phyloP scores from a whole-genome alignment of 2,329 filamentous ascomycete species.

The Xenoacremonium recifei region DNA sequence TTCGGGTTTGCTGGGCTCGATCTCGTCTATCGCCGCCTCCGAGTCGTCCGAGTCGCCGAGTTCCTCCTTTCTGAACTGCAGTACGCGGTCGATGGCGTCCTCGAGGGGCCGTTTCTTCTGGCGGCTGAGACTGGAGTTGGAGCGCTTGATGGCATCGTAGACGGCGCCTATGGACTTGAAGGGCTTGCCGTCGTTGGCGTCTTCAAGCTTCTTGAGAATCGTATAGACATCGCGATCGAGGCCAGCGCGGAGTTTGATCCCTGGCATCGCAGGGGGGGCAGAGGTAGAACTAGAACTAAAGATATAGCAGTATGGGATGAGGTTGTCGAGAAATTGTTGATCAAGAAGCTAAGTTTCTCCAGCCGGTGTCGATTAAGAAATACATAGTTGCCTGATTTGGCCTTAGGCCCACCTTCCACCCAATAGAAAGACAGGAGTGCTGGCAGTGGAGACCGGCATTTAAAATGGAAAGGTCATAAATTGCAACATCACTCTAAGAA shows the following conservation, averaged over 20 bases:
- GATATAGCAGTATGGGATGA: no score
- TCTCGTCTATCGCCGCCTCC: conserved; percentile 47
- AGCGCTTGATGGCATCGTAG: conserved; percentile 78
- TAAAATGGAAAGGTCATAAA: no score
- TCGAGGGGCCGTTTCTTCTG: conserved; percentile 80
- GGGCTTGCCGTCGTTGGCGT: conserved; percentile 55
- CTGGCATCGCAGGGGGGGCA: no score
- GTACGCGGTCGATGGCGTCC: conserved; percentile 79
- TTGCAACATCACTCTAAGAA: no score
- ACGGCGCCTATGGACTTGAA: conserved; percentile 56
- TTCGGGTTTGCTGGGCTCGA: conserved; percentile 27
- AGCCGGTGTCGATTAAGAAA: no score
- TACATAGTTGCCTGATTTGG: no score
- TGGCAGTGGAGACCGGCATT: no score
- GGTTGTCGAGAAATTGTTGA: no score
- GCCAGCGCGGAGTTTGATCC: conserved; percentile 24
- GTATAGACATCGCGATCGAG: conserved; percentile 76
- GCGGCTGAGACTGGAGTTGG: conserved; percentile 83
- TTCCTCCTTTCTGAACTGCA: conserved; percentile 70
- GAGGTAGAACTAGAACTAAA: no score
- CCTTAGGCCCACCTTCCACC: no score
- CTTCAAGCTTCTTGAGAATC: conserved; percentile 73
- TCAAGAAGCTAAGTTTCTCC: no score
- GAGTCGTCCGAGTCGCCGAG: conserved; percentile 53
- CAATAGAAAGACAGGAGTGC: no score